phyloP scores from a whole-genome alignment of 257 asterid species.

The Echium plantagineum region DNA sequence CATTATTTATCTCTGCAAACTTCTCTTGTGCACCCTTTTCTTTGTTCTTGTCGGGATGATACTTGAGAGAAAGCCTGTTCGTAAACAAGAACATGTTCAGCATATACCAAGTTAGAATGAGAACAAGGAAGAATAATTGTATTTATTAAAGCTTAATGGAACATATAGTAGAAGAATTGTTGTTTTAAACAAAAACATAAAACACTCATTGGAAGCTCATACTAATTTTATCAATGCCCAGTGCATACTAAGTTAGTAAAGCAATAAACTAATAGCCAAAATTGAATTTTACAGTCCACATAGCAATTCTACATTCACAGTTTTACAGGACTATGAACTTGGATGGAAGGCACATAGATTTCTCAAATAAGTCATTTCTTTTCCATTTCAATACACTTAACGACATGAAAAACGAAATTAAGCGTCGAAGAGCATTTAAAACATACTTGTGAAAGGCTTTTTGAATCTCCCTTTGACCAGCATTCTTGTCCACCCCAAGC shows the following conservation, averaged over 20 bases:
- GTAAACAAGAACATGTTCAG: conserved; percentile 3
- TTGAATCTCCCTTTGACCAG: conserved; percentile 83
- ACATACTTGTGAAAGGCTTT: conserved; percentile 96
- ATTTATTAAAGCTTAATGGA: background rate
- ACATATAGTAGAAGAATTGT: background rate
- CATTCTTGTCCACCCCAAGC: conserved; percentile 73
- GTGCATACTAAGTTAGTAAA: background rate
- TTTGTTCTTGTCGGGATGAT: conserved; percentile 98
- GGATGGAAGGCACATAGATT: too few species aligned
- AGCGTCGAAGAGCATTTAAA: background rate
- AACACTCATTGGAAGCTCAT: too few species aligned
- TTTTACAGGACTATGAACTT: too few species aligned
- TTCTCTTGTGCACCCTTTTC: conserved; percentile 83
- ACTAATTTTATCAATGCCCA: too few species aligned
- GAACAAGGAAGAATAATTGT: background rate
- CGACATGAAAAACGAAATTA: background rate
- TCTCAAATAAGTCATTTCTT: too few species aligned
- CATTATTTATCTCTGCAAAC: conserved; percentile 89
- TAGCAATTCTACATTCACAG: background rate
- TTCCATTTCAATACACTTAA: background rate
- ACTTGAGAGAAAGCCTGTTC: conserved; percentile 74
- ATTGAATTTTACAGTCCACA: background rate
- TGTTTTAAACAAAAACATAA: too few species aligned
- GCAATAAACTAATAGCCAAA: background rate
- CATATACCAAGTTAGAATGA: background rate